These are phyloP conservation scores for Hydrangea macrophylla DNA, from an alignment of 148 eudicot species.

Conservation along the genomic window DNA sequence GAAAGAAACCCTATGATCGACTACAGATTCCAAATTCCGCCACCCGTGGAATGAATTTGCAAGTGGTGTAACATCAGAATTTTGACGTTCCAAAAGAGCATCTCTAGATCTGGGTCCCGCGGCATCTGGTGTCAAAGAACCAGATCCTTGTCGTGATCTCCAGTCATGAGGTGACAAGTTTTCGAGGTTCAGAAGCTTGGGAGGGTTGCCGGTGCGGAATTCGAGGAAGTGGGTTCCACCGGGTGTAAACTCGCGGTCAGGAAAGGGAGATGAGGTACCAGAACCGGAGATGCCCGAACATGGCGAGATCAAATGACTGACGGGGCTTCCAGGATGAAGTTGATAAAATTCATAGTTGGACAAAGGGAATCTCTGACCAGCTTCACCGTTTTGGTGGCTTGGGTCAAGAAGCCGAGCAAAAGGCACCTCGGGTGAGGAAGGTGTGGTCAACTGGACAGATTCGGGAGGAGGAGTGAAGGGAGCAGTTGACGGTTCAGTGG, in stretches of 20 bases:
- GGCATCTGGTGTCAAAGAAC: conserved; percentile 69
- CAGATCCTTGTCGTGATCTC: conserved; percentile 70
- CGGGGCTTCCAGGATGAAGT: conserved; percentile 86
- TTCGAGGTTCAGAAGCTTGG: conserved; percentile 59
- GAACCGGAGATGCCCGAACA: conserved; percentile 80
- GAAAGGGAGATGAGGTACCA: conserved; percentile 89
- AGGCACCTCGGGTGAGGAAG: conserved; percentile 98
- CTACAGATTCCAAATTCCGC: conserved; percentile 31
- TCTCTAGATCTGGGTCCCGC: conserved; percentile 43
- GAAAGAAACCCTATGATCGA: conserved; percentile 74
- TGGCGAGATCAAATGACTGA: conserved; percentile 82
- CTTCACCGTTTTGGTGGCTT: conserved; percentile 38
- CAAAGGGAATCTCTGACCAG: conserved; percentile 42
- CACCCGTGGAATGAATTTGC: conserved; percentile 32
- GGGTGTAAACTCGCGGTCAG: conserved; percentile 44
- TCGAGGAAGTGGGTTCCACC: conserved; percentile 51
- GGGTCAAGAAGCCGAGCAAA: conserved; percentile 86
- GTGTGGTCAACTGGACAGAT: conserved; percentile 85
- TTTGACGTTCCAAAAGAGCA: conserved; percentile 38
- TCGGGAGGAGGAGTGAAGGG: conserved; percentile 97
- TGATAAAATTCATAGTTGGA: conserved; percentile 79
- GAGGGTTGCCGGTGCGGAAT: conserved; percentile 45
- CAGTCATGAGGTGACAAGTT: conserved; percentile 41
- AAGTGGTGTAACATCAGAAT: conserved; percentile 49
- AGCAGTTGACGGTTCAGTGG: conserved; percentile 93